Percentiles rank a stretch among this genome's conserved stretches.
Evolutionary conservation across 176 grass and related monocot genomes (phyloP).

Genomic region (Triticum turgidum): DNA sequence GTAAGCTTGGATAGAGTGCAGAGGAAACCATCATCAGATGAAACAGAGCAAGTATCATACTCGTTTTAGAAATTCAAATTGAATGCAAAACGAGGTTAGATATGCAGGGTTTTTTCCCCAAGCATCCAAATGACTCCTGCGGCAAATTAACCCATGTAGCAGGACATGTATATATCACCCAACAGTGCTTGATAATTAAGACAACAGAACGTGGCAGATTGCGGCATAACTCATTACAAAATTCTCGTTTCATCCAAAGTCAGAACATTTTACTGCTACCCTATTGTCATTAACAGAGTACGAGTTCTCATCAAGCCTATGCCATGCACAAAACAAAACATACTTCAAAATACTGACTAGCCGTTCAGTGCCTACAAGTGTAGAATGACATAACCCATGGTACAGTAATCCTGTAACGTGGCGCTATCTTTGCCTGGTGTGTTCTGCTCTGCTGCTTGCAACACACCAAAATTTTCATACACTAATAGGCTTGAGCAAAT

Average conservation of each 20-base stretch:
- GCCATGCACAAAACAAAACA: constrained; percentile 4
- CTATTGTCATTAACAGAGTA: background rate
- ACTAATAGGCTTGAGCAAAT: constrained; percentile 17
- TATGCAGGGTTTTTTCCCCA: background rate
- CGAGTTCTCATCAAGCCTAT: background rate
- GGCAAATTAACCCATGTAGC: background rate
- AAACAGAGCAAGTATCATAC: background rate
- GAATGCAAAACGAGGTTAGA: background rate
- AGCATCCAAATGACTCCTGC: background rate
- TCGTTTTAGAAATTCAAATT: background rate
- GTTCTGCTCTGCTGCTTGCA: background rate
- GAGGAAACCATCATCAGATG: background rate
- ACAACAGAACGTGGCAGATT: background rate
- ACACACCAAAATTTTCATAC: background rate
- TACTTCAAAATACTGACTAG: constrained; percentile 3
- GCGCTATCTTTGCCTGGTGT: background rate
- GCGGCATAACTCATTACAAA: background rate
- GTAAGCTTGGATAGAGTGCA: background rate
- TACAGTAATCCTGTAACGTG: background rate
- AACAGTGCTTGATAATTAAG: background rate
- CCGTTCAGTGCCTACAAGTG: background rate
- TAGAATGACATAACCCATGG: background rate
- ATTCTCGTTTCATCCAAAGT: background rate
- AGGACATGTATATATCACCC: background rate
- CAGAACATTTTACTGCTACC: background rate